Base-by-base conservation (phyloP, 1,284 basidiomycete species). In the Leccinum subspadiceum region DNA sequence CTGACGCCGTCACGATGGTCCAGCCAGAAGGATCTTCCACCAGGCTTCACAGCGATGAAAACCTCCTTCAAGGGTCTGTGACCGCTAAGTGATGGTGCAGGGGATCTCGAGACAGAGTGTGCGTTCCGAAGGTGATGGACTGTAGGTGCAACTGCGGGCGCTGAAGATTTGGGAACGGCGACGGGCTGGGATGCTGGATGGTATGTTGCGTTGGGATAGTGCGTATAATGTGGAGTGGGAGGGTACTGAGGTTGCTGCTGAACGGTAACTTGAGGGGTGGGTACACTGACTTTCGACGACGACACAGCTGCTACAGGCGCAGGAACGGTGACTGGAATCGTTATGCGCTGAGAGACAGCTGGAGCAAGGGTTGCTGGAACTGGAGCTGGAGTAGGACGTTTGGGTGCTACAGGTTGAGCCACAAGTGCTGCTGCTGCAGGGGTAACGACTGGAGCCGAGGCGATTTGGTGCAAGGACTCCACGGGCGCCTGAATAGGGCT, bases 1-100 rank as follows among this genome's bases (percentile, higher is more conserved):
- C 81, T 83, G 46, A 90, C 88, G 15, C 87, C 86, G 57, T 89
- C 85, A 49, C 77, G 77, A 60, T 83, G 74, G 66, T 89, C 83
- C 39, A 90, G 74, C 35, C 75, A 75, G 37, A 91, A 72, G 20
- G 76, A 75, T 49, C 90, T 79, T 26, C 83, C 84, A 13, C 77
- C 75, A 4, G 87, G 87, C 51, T 83, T 76, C n/a, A 85, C 79
- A 46, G 75, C 77, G 52, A 90, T 64, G 26, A 73, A 75, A 24
- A 87, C 77, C 35, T 77, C 79, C 62, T 80, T 81, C 59, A 86
- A 68, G 58, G 78, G 79, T 60, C 79, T 78, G 58, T 72, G 77
- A 12, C 77, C 75, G 64, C 75, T 75, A 15, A 74, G 64, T 7
- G 75, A 72, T 20, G 80, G 78, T 20, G 82, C 78, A 26, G 80